Conservation (phyloP, 495 filamentous ascomycete genomes). For the Mycothermus thermophilus region DNA sequence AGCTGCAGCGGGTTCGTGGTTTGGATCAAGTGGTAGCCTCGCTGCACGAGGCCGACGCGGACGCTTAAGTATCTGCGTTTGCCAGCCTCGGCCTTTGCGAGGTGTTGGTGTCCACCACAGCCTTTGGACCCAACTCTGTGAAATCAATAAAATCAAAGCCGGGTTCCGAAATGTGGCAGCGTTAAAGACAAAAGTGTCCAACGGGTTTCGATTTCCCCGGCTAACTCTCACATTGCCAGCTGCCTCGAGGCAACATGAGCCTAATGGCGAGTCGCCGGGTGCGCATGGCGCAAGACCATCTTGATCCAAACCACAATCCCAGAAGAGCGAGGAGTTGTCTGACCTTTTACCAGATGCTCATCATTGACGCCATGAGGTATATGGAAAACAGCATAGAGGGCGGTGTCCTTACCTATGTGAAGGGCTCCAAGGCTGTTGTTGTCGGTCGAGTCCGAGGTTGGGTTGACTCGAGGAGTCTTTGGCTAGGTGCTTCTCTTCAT, state of each 20-base stretch:
- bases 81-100: too few species aligned
- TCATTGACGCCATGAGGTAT: conserved; percentile 35
- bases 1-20: conserved; percentile 23
- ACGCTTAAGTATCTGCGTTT: too few species aligned
- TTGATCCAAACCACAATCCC: conserved; percentile 30
- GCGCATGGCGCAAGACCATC: conserved; percentile 6
- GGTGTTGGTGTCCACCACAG: conserved; percentile 17
- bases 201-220: too few species aligned
- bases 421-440: too few species aligned
- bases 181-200: conserved; percentile 4
- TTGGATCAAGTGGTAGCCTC: conserved; percentile 6
- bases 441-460: too few species aligned
- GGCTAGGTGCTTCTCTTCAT: too few species aligned
- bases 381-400: too few species aligned
- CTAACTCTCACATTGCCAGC: conserved; percentile 10
- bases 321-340: conserved; percentile 28
- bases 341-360: conserved; percentile 53
- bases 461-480: too few species aligned
- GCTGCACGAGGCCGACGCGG: conserved; percentile 5
- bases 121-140: conserved; percentile 18
- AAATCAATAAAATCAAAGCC: conserved; percentile 8
- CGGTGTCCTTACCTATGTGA: conserved; percentile 7
- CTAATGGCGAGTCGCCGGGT: background rate
- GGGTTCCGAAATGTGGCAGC: conserved; percentile 18
- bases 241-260: conserved; percentile 8